Base-by-base conservation (phyloP, 2,329 filamentous ascomycete genomes). In the Thelonectria discophora region DNA sequence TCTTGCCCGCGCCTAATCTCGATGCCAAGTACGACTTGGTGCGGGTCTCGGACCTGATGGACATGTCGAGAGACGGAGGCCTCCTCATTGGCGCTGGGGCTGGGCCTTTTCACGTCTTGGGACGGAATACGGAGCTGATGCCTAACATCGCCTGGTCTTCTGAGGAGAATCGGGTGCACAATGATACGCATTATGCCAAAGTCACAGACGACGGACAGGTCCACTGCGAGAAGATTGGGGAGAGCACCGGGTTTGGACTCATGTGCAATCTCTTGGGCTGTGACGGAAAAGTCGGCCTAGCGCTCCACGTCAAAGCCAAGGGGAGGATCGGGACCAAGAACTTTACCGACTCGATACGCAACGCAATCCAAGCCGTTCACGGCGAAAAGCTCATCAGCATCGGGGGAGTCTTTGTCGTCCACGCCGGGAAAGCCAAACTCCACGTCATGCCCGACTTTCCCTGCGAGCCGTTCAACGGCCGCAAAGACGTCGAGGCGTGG, bases 361-460 rank as follows among this genome's bases (percentile, higher is more conserved):
- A 67, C 10, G 72, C 68, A 2, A 58, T 80, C 4, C 43, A 47
- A 18, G 62, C 60, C 0, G 69, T 59, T 2, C 81, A 78, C 51
- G 76, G 79, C 0, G 72, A 75, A 3, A 67, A 67, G 21, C 66
- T 72, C 1, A 61, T 82, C 15, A 79, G 77, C 54, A 50, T 82
- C 1, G 79, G 79, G 0, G 79, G 79, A 0, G 77, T 76, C 0
- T 80, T 82, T 55, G 52, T 81, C 3, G 66, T 81, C 39, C 75
- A 74, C 50, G 63, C 67, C 0, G 79, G 79, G 0, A 76, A 66
- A 18, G 72, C 76, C 5, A 75, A 71, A 6, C 73, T 78, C 11
- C 79, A 82, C 62, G 74, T 82, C 12, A 82, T 81, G 79, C 80
- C 79, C 1, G 79, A 81, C 62, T 81, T 82, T 45, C 77, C 78